A percentile compares a stretch with the other conserved stretches of the same genome.
phyloP scores from a whole-genome alignment of 2,329 filamentous ascomycete genomes.

The Aspergillus tanneri region DNA sequence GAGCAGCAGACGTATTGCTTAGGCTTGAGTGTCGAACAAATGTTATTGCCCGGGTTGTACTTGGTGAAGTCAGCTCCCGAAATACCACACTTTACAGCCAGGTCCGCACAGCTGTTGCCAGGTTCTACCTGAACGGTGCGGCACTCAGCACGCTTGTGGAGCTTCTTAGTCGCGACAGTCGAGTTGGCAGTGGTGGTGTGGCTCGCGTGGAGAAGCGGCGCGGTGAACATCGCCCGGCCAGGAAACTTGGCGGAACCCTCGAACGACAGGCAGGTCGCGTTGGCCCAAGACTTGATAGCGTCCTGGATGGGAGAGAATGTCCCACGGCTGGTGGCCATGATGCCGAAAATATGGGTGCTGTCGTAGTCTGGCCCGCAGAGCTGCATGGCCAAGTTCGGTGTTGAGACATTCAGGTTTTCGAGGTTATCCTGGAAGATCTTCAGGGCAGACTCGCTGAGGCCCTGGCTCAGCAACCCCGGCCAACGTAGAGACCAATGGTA shows the following conservation, averaged over 20 bases:
- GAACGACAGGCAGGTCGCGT: constrained; percentile 13
- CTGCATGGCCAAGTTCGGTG: constrained; percentile 37
- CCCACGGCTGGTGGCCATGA: constrained; percentile 33
- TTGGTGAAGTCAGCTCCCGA: constrained; percentile 10
- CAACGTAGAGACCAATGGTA: constrained; percentile 40
- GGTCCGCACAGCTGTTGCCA: constrained; percentile 11
- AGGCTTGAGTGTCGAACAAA: constrained; percentile 22
- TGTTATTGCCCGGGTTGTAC: constrained; percentile 9
- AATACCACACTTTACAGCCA: constrained; percentile 16
- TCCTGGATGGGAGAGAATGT: constrained; percentile 33
- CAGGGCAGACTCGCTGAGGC: constrained; percentile 29
- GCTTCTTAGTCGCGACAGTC: background rate
- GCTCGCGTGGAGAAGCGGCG: background rate
- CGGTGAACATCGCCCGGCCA: background rate
- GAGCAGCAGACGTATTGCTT: constrained; percentile 30
- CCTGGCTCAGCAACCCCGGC: constrained; percentile 26
- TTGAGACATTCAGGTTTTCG: constrained; percentile 21
- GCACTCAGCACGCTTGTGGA: background rate
- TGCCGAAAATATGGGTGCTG: constrained; percentile 35
- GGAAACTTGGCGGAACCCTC: constrained; percentile 3
- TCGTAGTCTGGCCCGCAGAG: constrained; percentile 34
- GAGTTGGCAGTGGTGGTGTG: background rate
- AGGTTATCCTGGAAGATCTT: constrained; percentile 27
- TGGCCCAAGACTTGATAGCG: constrained; percentile 12
- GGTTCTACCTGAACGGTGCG: background rate